A percentile compares a stretch with the other conserved stretches of the same genome.
Conservation (phyloP, 345 rosid species). For the Sonneratia caseolaris region DNA sequence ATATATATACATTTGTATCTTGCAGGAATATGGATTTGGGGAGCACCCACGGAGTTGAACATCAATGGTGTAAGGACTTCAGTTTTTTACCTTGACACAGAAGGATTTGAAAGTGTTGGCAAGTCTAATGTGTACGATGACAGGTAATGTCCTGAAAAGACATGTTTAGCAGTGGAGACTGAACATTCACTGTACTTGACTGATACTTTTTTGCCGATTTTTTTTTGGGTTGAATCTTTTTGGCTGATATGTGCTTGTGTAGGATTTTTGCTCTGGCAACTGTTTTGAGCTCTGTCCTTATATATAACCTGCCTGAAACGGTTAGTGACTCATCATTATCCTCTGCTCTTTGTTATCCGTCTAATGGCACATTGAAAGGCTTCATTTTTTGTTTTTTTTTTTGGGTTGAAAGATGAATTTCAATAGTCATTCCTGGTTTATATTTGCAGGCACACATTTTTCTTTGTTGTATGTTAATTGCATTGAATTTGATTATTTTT, state of each 20-base stretch:
- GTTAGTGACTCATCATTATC: constrained; percentile 35
- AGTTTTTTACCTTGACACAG: constrained; percentile 89
- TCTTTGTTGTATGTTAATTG: neutral
- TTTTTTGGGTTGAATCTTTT: constrained; percentile 50
- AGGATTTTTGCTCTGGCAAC: constrained; percentile 99
- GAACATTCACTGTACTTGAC: neutral
- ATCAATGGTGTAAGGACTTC: constrained; percentile 76
- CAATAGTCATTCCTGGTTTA: neutral
- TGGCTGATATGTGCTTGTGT: constrained; percentile 18
- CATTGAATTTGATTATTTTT: neutral
- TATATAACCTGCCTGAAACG: constrained; percentile 93
- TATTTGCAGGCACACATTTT: neutral
- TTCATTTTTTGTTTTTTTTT: neutral
- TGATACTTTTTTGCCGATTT: constrained; percentile 36
- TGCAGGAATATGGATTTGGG: constrained; percentile 99
- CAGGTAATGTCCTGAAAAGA: constrained; percentile 34
- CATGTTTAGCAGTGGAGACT: constrained; percentile 1
- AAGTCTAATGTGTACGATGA: constrained; percentile 98
- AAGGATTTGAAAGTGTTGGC: constrained; percentile 98
- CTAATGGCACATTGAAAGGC: neutral
- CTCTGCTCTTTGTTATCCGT: neutral
- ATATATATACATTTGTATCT: constrained; percentile 8
- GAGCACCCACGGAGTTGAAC: constrained; percentile 68
- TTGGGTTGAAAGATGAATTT: neutral
- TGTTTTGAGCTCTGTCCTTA: constrained; percentile 91